Evolutionary conservation across 331 rosid genomes (phyloP).

Genomic region (Arachis monticola): DNA sequence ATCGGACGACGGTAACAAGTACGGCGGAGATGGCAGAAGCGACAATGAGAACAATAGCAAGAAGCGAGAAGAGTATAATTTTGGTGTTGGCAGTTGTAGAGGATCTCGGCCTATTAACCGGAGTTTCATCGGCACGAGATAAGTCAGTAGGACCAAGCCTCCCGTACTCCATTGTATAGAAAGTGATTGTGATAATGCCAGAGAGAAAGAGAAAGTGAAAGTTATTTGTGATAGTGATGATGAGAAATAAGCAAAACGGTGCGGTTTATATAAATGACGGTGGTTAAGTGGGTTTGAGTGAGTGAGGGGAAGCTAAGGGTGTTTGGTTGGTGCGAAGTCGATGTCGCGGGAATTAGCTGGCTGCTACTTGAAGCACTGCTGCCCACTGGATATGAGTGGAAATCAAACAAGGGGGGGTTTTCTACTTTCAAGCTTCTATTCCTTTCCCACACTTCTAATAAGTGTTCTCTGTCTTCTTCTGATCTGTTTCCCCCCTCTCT

Average conservation of each 20-base stretch:
- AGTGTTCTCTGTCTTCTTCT: neutral
- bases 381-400: constrained; percentile 37
- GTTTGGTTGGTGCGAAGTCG: constrained; percentile 55
- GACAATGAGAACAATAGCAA: constrained; percentile 52
- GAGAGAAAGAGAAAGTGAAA: neutral
- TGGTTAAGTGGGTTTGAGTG: constrained; percentile 2
- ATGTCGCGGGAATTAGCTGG: constrained; percentile 64
- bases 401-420: neutral
- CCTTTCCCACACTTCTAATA: neutral
- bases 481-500: neutral
- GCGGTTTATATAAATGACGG: constrained; percentile 33
- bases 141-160: constrained; percentile 42
- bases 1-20: constrained; percentile 29
- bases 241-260: constrained; percentile 6
- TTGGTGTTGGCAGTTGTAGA: constrained; percentile 35
- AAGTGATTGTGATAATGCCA: neutral
- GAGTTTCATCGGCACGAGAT: neutral
- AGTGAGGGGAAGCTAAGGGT: neutral
- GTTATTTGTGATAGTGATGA: neutral
- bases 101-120: neutral
- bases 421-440: neutral
- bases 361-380: constrained; percentile 53
- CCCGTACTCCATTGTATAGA: constrained; percentile 57
- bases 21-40: constrained; percentile 68
- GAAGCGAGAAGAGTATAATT: constrained; percentile 47